Base-by-base conservation (phyloP, 163 green algal species). In the Prototheca cutis region DNA sequence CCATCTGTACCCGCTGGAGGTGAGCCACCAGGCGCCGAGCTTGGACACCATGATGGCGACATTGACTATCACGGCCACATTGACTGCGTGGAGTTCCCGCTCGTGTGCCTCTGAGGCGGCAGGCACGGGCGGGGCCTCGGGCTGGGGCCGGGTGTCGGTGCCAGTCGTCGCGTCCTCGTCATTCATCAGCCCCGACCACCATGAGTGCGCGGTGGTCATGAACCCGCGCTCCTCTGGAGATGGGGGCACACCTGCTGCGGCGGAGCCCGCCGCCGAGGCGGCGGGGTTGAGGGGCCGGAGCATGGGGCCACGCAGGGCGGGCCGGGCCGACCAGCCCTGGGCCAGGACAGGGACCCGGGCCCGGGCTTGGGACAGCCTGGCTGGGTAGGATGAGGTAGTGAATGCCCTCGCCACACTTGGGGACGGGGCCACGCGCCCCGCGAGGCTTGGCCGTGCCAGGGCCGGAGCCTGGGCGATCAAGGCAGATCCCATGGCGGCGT, bases 31-130 rank as follows among this genome's bases (percentile, higher is more conserved):
- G 2, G 81, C 86, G 4, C 61, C 77, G 19, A 90, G 52, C 76
- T 97, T 97, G 40, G 82, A 83, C 10, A 80, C 31, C 40, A 94
- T 90, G 33, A 97, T 96, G 17, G 81, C 65, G 13, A 81, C 55
- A 60, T 97, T 97, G 24, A 79, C 88, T 13, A 85, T 87, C 55
- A 70, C 71, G 55, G 48, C 49, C 29, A 82, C 72, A 54, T 84
- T 86, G 27, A 90, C 74, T 17, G 80, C 80, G 32, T 81, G 64
- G 33, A 90, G 65, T 63, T 90, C 83, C 5, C 75, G 55, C 24
- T 53, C 24, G 34, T 71, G 65, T 15, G 63, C 55, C 28, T 18
- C 52, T 19, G 27, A 19, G 3, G 48, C 7, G n/a, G 13, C 24
- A 5, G 23, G 15, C n/a, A 6, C 18, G 8, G 23, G 48, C 24